Evolutionary conservation across 2,329 filamentous ascomycete species (phyloP), one percentile per base, ranked within the genome.

Genomic region (Orbilia ellipsospora): DNA sequence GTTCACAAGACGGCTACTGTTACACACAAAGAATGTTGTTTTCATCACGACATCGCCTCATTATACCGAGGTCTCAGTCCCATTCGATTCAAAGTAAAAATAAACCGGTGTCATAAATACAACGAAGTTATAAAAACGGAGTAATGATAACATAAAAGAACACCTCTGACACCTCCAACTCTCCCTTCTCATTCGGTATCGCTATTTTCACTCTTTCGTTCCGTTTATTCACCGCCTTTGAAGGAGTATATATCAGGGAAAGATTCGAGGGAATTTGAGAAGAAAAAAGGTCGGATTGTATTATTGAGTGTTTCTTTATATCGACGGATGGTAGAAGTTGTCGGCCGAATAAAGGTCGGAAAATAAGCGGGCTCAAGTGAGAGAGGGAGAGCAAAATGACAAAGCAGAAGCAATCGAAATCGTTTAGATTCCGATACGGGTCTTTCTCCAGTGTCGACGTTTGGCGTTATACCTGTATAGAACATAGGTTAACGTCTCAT

Each of bases 381-480:
- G 45, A 10, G 31, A 36, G 79, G 79, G 80, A 78, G 79, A 62
- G 26, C 28, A 44, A 18, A 18, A 23, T 4, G 20, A 52, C 48
- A 65, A 69, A 44, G 40, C 28, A 4, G 16, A 72, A 20, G 64
- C 59, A 65, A 44, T 23, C 26, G 64, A 69, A 54, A 69, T 85
- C 84, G 86, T 89, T 88, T 95, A 99, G 88, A 99, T 96, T 84
- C 93, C 93, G 87, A 99, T 93, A 85, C 93, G 92, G 84, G 95
- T 98, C 94, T 99, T 99, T 88, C 95, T 93, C 95, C 95, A 99
- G 86, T 99, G 95, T 87, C 95, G 92, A 86, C 95, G 89, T 92
- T 99, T 99, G 83, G 95, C 94, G 89, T 99, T 99, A 91, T 99
- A 99, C 88, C 95, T 99, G 84, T 81, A 64, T 78, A 28, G 69